Conservation (phyloP, 352 stramenopile species). For the Pythium aquatile region DNA sequence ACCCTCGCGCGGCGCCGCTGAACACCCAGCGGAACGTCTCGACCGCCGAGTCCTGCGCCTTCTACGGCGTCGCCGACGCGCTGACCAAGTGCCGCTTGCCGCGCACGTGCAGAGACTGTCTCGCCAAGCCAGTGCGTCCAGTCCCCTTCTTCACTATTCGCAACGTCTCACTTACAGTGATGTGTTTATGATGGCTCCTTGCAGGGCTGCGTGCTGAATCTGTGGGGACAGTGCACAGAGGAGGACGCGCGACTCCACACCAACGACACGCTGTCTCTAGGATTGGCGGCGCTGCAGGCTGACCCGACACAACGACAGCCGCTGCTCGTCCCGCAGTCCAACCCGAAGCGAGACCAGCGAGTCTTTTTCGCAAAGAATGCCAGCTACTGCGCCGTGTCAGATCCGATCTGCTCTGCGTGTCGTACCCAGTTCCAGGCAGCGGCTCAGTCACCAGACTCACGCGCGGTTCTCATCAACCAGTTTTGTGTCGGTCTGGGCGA, state of each 20-base stretch:
- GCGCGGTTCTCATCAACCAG: background rate
- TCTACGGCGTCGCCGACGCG: slow-evolving; percentile 8
- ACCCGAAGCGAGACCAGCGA: background rate
- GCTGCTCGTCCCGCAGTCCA: background rate
- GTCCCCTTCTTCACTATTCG: background rate
- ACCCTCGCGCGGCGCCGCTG: background rate
- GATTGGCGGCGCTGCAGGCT: background rate
- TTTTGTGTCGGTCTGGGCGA: slow-evolving; percentile 6
- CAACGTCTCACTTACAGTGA: background rate
- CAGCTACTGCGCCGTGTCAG: background rate
- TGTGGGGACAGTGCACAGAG: background rate
- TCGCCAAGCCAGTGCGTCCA: slow-evolving; percentile 7
- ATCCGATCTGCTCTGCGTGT: slow-evolving; percentile 2
- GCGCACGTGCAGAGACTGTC: slow-evolving; percentile 12
- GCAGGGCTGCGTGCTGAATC: slow-evolving; percentile 2
- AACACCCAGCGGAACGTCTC: background rate
- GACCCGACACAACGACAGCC: background rate
- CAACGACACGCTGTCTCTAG: background rate
- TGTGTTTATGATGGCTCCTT: background rate
- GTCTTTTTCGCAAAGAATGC: slow-evolving; percentile 1
- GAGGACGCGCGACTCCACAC: background rate
- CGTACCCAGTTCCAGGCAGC: background rate
- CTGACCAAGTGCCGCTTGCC: slow-evolving; percentile 3
- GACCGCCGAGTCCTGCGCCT: background rate
- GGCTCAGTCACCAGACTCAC: background rate